Evolutionary conservation across 1,139 yeast genomes (phyloP).

Genomic region (Debaryomyces psychrophilus): DNA sequence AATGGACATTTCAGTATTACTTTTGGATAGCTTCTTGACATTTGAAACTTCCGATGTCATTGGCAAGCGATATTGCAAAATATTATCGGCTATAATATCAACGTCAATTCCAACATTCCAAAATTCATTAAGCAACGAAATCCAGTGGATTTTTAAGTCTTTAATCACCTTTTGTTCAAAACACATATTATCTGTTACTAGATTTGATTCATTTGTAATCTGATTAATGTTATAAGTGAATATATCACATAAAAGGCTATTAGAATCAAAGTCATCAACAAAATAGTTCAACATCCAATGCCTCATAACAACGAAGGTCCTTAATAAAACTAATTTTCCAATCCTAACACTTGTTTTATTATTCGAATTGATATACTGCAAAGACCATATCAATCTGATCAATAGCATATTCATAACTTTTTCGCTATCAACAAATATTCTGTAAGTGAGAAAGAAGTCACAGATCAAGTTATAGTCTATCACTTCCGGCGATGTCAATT

Average conservation of each 20-base stretch:
- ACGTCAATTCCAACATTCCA: constrained; percentile 34
- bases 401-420: constrained; percentile 63
- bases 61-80: constrained; percentile 33
- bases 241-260: constrained; percentile 46
- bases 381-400: constrained; percentile 74
- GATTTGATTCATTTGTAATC: constrained; percentile 37
- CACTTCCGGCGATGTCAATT: constrained; percentile 76
- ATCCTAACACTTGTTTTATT: constrained; percentile 41
- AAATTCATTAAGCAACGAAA: constrained; percentile 35
- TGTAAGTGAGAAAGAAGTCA: constrained; percentile 83
- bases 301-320: constrained; percentile 85
- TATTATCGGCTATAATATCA: constrained; percentile 23
- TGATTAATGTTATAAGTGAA: constrained; percentile 56
- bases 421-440: constrained; percentile 64
- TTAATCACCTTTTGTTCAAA: constrained; percentile 46
- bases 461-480: constrained; percentile 78
- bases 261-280: constrained; percentile 63
- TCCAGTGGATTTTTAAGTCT: constrained; percentile 52
- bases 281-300: constrained; percentile 88
- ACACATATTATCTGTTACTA: constrained; percentile 26
- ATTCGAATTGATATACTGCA: constrained; percentile 46
- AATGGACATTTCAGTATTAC: constrained; percentile 43
- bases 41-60: constrained; percentile 26
- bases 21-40: constrained; percentile 31
- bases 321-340: constrained; percentile 72